These are phyloP conservation scores for Clarireedia monteithiana DNA, from an alignment of 2,329 filamentous ascomycete species.

Conservation along the genomic window DNA sequence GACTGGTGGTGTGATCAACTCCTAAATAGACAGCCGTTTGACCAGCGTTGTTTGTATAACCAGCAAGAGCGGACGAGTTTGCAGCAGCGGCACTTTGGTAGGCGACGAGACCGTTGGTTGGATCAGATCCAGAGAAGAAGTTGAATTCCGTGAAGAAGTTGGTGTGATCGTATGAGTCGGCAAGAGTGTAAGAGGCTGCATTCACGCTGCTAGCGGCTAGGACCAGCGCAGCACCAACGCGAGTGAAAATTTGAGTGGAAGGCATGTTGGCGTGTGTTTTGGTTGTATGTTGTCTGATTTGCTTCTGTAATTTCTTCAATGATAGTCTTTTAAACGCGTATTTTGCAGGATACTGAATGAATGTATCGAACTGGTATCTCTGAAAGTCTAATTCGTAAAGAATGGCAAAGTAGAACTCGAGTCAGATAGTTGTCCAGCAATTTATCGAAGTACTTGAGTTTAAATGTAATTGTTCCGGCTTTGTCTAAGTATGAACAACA, in stretches of 20 bases:
- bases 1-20: constrained; percentile 53
- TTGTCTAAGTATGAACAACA: neutral
- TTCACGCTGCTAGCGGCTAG: constrained; percentile 21
- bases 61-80: constrained; percentile 41
- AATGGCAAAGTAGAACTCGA: neutral
- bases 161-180: constrained; percentile 36
- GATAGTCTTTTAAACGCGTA: neutral
- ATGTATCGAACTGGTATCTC: neutral
- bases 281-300: neutral
- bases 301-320: neutral
- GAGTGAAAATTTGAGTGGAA: constrained; percentile 17
- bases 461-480: neutral
- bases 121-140: constrained; percentile 53
- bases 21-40: constrained; percentile 57
- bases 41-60: constrained; percentile 13
- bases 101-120: constrained; percentile 67
- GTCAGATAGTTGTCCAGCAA: neutral
- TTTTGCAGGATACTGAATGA: neutral
- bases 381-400: neutral
- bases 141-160: constrained; percentile 42
- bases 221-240: constrained; percentile 27
- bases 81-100: constrained; percentile 56
- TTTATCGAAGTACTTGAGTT: neutral
- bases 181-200: constrained; percentile 32
- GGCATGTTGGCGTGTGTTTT: constrained; percentile 13